Conservation (phyloP, 2,329 filamentous ascomycete genomes). For the Leptographium flavum region DNA sequence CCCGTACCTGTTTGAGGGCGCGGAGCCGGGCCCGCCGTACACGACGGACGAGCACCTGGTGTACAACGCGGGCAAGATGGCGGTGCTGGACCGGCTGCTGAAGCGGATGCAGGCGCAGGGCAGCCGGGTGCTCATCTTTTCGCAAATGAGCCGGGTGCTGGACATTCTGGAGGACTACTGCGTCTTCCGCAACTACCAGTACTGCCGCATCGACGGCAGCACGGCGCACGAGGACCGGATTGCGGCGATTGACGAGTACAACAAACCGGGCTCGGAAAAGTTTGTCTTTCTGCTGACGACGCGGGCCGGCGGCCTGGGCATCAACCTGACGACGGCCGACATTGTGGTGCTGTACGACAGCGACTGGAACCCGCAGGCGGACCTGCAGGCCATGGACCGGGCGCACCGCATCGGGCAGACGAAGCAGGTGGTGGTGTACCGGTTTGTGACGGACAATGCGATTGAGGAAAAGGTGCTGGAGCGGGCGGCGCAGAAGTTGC, state of each 20-base stretch:
- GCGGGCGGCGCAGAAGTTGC: slow-evolving; percentile 88
- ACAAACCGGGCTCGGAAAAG: slow-evolving; percentile 87
- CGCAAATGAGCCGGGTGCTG: slow-evolving; percentile 93
- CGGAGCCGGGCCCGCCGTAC: slow-evolving; percentile 91
- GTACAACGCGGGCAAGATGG: slow-evolving; percentile 93
- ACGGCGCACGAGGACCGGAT: slow-evolving; percentile 98
- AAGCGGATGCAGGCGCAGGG: slow-evolving; percentile 71
- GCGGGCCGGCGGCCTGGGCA: slow-evolving; percentile 86
- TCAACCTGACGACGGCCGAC: slow-evolving; percentile 89
- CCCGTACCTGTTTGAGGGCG: slow-evolving; percentile 93
- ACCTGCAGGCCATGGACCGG: slow-evolving; percentile 97
- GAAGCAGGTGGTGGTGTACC: slow-evolving; percentile 92
- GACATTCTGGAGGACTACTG: slow-evolving; percentile 98
- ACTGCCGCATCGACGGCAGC: slow-evolving; percentile 92
- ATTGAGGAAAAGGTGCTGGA: slow-evolving; percentile 98
- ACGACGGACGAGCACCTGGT: slow-evolving; percentile 95
- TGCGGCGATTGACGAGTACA: slow-evolving; percentile 95
- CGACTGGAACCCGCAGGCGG: slow-evolving; percentile 97
- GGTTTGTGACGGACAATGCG: slow-evolving; percentile 93
- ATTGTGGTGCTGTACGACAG: slow-evolving; percentile 96
- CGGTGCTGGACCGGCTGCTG: slow-evolving; percentile 84
- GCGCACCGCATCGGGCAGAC: slow-evolving; percentile 97
- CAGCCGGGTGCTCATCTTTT: slow-evolving; percentile 95
- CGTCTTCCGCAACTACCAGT: slow-evolving; percentile 86
- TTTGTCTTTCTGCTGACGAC: slow-evolving; percentile 94